These are phyloP conservation scores for Plectranthus barbatus DNA, from an alignment of 257 asterid species.

Conservation along the genomic window DNA sequence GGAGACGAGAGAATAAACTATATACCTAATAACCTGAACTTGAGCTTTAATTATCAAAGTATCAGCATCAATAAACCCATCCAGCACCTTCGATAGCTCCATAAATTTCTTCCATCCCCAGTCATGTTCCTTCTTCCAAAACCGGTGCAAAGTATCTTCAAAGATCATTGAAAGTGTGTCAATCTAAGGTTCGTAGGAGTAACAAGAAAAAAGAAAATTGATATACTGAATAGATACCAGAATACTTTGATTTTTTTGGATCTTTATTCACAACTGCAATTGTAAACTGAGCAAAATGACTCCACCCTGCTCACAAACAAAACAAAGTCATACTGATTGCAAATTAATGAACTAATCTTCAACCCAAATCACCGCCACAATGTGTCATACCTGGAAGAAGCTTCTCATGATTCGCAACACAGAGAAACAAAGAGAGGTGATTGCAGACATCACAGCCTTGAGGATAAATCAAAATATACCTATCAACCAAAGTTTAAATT, in stretches of 20 bases:
- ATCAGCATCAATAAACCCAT: constrained; percentile 85
- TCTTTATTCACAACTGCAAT: constrained; percentile 93
- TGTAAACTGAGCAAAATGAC: constrained; percentile 95
- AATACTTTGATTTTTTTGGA: constrained; percentile 86
- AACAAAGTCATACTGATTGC: constrained; percentile 7
- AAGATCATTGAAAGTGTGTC: constrained; percentile 3
- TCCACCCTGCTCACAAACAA: constrained; percentile 60
- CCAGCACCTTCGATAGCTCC: constrained; percentile 84
- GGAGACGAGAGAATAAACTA: background rate
- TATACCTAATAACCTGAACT: constrained; percentile 90
- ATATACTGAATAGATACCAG: constrained; percentile 41
- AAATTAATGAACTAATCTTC: background rate
- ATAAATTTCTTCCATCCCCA: constrained; percentile 99
- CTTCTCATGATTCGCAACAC: constrained; percentile 95
- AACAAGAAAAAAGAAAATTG: background rate
- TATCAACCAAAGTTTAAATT: constrained; percentile 29
- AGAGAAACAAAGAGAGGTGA: constrained; percentile 90
- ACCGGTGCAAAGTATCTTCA: constrained; percentile 86
- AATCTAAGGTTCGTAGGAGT: background rate
- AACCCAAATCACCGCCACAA: background rate
- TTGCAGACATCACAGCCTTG: constrained; percentile 96
- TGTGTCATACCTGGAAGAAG: constrained; percentile 76
- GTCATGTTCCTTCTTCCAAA: constrained; percentile 96
- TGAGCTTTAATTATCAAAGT: constrained; percentile 84
- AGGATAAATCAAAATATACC: constrained; percentile 93